These are phyloP conservation scores for Lactarius psammicola DNA, from an alignment of 768 basidiomycete genomes.

Conservation along the genomic window DNA sequence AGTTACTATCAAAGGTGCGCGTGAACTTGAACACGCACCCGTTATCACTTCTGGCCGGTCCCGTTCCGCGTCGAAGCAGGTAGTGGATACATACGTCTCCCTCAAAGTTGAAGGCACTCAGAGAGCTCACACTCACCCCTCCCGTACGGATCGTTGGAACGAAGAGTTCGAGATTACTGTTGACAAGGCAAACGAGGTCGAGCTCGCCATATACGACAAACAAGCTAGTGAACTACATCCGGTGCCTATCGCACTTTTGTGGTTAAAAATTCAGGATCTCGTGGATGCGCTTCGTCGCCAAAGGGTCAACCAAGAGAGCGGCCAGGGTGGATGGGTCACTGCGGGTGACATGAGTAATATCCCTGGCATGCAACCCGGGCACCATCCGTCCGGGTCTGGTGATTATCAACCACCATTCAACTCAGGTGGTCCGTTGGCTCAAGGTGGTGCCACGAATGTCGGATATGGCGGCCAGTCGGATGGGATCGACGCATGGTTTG, in stretches of 20 bases:
- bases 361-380: conserved; percentile 22
- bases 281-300: conserved; percentile 91
- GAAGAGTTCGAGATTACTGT: conserved; percentile 96
- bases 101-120: conserved; percentile 97
- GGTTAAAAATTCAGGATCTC: conserved; percentile 91
- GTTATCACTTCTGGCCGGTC: conserved; percentile 55
- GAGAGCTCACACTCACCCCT: conserved; percentile 86
- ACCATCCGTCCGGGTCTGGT: conserved; percentile 25
- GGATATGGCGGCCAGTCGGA: conserved; percentile 43
- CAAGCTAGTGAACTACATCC: conserved; percentile 77
- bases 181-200: conserved; percentile 98
- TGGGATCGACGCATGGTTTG: conserved; percentile 96
- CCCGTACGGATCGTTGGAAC: conserved; percentile 95
- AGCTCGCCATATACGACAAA: conserved; percentile 94
- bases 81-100: conserved; percentile 83
- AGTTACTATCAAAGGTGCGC: conserved; percentile 84
- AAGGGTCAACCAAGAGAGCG: conserved; percentile 82
- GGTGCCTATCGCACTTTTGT: conserved; percentile 89
- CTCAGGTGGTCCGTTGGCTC: conserved; percentile 1
- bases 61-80: conserved; percentile 77
- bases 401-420: conserved; percentile 25
- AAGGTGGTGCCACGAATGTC: conserved; percentile 8
- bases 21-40: conserved; percentile 94
- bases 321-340: conserved; percentile 94
- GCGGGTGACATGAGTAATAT: conserved; percentile 75